These are phyloP conservation scores for Didymellaceae sp. DNA, from an alignment of 2,329 filamentous ascomycete species.

Conservation along the genomic window DNA sequence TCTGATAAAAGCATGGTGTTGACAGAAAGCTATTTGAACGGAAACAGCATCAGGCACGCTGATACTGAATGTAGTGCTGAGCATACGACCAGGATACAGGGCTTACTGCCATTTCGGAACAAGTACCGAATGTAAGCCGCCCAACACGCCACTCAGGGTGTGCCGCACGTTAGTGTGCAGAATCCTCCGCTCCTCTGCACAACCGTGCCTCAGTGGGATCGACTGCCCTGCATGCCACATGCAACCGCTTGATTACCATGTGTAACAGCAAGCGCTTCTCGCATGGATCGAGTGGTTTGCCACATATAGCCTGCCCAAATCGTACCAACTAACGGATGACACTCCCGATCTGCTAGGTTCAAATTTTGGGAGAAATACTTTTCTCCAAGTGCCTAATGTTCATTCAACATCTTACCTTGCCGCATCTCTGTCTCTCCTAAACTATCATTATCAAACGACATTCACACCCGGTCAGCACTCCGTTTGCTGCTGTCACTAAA, in stretches of 20 bases:
- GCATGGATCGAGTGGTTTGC: neutral
- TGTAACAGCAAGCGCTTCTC: neutral
- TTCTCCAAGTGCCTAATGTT: neutral
- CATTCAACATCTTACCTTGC: neutral
- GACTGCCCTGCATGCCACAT: neutral
- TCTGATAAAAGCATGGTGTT: too few species aligned
- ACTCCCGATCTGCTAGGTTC: neutral
- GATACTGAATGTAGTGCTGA: too few species aligned
- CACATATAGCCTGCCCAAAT: neutral
- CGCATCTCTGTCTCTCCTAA: neutral
- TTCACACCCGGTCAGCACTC: neutral
- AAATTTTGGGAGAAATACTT: neutral
- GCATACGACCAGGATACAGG: too few species aligned
- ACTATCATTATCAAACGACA: neutral
- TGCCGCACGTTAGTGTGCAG: neutral
- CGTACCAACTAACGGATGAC: neutral
- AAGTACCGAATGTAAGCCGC: neutral
- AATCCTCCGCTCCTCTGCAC: neutral
- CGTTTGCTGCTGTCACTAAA: neutral
- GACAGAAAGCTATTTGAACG: too few species aligned
- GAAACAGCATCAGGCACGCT: too few species aligned
- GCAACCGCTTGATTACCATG: neutral
- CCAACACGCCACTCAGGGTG: slow-evolving; percentile 2
- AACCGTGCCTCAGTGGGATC: slow-evolving; percentile 2
- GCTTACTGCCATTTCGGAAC: too few species aligned